Percentiles rank a stretch among this genome's conserved stretches.
phyloP scores from a whole-genome alignment of 2,329 filamentous ascomycete genomes.

The Acarospora socialis region DNA sequence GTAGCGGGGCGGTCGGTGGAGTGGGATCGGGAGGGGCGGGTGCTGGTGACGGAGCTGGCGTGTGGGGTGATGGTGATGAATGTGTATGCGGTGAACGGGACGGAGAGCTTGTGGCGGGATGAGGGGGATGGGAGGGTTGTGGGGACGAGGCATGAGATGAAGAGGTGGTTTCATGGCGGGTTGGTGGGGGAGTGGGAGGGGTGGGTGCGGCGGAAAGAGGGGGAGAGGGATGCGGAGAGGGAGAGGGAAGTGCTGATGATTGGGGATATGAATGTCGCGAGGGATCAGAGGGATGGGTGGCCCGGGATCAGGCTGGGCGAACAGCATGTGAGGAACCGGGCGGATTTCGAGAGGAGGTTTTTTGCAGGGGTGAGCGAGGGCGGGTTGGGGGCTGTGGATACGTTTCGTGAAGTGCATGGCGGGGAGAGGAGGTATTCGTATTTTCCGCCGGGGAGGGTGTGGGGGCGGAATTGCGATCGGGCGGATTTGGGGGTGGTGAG shows the following conservation, averaged over 20 bases:
- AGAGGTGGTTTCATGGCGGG: slow-evolving; percentile 31
- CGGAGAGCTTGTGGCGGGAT: slow-evolving; percentile 31
- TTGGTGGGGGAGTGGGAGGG: slow-evolving; percentile 31
- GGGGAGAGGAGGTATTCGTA: slow-evolving; percentile 35
- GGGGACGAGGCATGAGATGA: slow-evolving; percentile 37
- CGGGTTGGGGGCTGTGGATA: slow-evolving; percentile 28
- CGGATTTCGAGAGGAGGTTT: slow-evolving; percentile 36
- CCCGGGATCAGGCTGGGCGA: slow-evolving; percentile 32
- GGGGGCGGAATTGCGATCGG: slow-evolving; percentile 38
- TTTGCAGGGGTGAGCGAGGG: slow-evolving; percentile 18
- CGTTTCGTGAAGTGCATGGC: slow-evolving; percentile 31
- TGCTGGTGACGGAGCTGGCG: slow-evolving; percentile 30
- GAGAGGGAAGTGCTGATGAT: slow-evolving; percentile 34
- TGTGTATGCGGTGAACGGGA: slow-evolving; percentile 41
- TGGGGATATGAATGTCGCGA: slow-evolving; percentile 39
- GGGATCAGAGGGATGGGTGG: slow-evolving; percentile 20
- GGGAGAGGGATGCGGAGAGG: no score
- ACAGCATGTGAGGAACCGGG: slow-evolving; percentile 35
- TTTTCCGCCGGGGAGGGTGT: slow-evolving; percentile 29
- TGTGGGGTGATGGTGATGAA: slow-evolving; percentile 34
- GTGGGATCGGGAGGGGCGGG: slow-evolving; percentile 39
- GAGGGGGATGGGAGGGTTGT: slow-evolving; percentile 25
- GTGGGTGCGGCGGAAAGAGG: no score
- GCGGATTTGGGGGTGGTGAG: slow-evolving; percentile 40
- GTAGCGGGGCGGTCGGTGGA: slow-evolving; percentile 27